phyloP scores from a whole-genome alignment of 305 asterid genomes.

The Coffea humblotiana region DNA sequence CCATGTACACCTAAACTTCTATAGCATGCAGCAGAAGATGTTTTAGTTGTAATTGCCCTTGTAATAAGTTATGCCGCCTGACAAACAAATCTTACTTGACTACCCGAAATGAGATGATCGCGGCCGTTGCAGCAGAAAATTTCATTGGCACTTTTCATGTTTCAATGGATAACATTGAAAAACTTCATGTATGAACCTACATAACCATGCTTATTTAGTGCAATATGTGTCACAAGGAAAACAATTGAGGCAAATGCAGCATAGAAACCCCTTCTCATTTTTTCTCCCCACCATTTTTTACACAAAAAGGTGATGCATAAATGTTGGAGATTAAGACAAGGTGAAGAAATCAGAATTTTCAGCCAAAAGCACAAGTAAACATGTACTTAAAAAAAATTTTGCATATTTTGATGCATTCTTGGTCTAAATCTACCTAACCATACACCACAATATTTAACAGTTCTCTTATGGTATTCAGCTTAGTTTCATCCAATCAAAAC shows the following conservation, averaged over 20 bases:
- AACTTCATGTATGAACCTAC: background rate
- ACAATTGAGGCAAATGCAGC: background rate
- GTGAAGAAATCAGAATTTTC: background rate
- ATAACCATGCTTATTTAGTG: background rate
- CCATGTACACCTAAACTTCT: too few relatives aligned
- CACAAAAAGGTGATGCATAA: background rate
- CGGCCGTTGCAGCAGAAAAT: background rate
- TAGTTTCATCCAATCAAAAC: conserved; percentile 4
- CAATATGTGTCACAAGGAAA: background rate
- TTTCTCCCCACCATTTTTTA: background rate
- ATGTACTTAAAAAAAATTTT: background rate
- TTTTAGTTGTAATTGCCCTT: too few relatives aligned
- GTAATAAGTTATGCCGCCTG: too few relatives aligned
- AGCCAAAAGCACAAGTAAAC: background rate
- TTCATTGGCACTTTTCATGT: background rate
- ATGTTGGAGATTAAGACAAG: background rate
- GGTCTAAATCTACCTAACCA: background rate
- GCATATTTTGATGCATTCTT: background rate
- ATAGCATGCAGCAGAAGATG: too few relatives aligned
- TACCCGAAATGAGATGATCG: background rate
- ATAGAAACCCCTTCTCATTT: background rate
- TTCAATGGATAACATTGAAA: background rate
- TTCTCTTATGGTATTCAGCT: background rate
- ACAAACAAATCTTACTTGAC: too few relatives aligned
- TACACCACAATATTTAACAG: background rate